Evolutionary conservation across 139 green algal genomes (phyloP).

Genomic region (Limnomonas spitsbergensis): DNA sequence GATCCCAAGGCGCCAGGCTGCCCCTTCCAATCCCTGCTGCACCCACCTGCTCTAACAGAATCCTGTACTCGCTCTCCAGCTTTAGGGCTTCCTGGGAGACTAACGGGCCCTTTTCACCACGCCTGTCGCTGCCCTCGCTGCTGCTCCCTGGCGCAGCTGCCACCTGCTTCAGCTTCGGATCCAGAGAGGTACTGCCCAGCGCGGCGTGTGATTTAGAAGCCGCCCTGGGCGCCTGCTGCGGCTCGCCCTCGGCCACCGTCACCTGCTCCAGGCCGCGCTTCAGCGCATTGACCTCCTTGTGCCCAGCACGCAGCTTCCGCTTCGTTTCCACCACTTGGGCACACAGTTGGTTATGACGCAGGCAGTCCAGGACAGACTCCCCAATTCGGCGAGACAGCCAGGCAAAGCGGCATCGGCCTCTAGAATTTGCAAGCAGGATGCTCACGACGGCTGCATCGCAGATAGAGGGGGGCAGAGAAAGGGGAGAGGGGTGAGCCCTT

Average conservation of each 20-base stretch:
- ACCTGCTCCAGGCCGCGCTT: background rate
- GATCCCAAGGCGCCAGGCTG: too few relatives aligned
- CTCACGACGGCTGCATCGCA: background rate
- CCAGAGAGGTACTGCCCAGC: background rate
- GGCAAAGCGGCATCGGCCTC: background rate
- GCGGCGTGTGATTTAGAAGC: background rate
- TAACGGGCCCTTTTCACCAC: too few relatives aligned
- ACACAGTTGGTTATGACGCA: slow-evolving; percentile 9
- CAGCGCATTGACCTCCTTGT: background rate
- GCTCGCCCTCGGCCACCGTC: background rate
- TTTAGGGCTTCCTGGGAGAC: too few relatives aligned
- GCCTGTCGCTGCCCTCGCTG: too few relatives aligned
- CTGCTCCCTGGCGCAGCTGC: background rate
- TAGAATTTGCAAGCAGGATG: background rate
- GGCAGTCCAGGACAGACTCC: background rate
- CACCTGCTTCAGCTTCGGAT: background rate
- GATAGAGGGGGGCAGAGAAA: background rate
- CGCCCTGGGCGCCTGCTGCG: background rate
- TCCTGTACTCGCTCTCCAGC: too few relatives aligned
- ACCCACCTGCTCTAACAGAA: too few relatives aligned
- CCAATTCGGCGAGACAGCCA: background rate
- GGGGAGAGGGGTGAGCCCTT: background rate
- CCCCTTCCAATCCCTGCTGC: too few relatives aligned
- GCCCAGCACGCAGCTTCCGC: background rate
- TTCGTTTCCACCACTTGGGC: background rate